phyloP scores from a whole-genome alignment of 1,284 basidiomycete species.

The Trametes pubescens region DNA sequence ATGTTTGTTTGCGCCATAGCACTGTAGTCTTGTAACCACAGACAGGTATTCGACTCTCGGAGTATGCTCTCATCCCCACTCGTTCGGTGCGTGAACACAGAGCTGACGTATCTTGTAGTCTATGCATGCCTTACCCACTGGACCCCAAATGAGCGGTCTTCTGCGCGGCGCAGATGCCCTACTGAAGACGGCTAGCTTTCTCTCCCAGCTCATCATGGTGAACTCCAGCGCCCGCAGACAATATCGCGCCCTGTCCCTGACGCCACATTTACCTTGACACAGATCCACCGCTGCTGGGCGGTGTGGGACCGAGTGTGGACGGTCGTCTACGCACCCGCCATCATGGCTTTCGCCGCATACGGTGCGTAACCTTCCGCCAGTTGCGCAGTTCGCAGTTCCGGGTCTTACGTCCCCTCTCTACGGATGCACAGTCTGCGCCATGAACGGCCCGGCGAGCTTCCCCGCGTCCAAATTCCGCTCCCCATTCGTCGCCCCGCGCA shows the following conservation, averaged over 20 bases:
- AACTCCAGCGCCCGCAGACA: neutral
- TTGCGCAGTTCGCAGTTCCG: neutral
- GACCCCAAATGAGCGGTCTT: slow-evolving; percentile 25
- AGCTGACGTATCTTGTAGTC: slow-evolving; percentile 5
- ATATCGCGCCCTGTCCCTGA: neutral
- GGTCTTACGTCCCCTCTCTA: neutral
- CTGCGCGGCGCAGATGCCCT: slow-evolving; percentile 21
- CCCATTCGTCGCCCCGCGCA: slow-evolving; percentile 27
- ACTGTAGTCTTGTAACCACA: slow-evolving; percentile 27
- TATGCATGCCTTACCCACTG: slow-evolving; percentile 18
- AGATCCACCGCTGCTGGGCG: slow-evolving; percentile 33
- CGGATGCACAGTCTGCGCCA: slow-evolving; percentile 17
- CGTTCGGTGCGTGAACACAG: neutral
- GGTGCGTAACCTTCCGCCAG: slow-evolving; percentile 18
- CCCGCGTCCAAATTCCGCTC: slow-evolving; percentile 20
- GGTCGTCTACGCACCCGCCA: slow-evolving; percentile 23
- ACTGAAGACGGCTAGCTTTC: slow-evolving; percentile 21
- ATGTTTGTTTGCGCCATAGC: neutral
- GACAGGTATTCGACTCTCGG: slow-evolving; percentile 29
- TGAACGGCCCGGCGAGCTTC: slow-evolving; percentile 18
- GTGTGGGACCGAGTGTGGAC: slow-evolving; percentile 24
- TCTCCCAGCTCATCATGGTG: slow-evolving; percentile 29
- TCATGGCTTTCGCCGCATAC: slow-evolving; percentile 19
- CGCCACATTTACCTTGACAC: slow-evolving; percentile 11
- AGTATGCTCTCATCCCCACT: slow-evolving; percentile 7